phyloP scores from a whole-genome alignment of 2,329 filamentous ascomycete genomes.

The Lachnellula occidentalis region DNA sequence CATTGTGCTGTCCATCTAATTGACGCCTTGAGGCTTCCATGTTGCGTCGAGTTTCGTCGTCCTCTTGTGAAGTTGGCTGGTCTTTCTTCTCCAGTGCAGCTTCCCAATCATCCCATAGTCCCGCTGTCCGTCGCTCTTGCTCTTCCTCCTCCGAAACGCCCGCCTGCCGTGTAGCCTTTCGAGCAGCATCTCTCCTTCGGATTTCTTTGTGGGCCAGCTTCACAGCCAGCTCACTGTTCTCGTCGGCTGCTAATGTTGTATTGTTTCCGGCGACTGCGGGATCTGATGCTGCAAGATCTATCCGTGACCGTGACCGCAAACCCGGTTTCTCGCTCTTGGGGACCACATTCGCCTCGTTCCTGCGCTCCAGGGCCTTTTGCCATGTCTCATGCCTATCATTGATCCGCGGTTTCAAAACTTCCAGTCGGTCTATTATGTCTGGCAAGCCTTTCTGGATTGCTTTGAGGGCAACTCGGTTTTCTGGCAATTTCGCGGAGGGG shows the following conservation, averaged over 20 bases:
- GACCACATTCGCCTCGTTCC: constrained; percentile 23
- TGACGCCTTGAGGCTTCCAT: constrained; percentile 45
- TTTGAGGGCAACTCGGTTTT: constrained; percentile 48
- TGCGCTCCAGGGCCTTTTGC: constrained; percentile 44
- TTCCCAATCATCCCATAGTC: constrained; percentile 49
- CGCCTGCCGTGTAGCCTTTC: constrained; percentile 51
- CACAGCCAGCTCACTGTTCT: constrained; percentile 71
- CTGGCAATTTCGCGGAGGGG: constrained; percentile 64
- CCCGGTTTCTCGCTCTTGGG: constrained; percentile 6
- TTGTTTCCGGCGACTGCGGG: constrained; percentile 54
- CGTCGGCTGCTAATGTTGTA: constrained; percentile 61
- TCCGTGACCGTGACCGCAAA: constrained; percentile 6
- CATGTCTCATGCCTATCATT: constrained; percentile 66
- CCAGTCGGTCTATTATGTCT: constrained; percentile 53
- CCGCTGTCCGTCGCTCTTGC: constrained; percentile 47
- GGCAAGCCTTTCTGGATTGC: constrained; percentile 56
- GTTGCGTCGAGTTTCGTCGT: constrained; percentile 44
- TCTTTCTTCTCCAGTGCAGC: constrained; percentile 34
- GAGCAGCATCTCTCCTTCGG: constrained; percentile 56
- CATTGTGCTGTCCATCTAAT: constrained; percentile 31
- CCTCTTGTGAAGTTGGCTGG: constrained; percentile 23
- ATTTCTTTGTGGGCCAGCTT: constrained; percentile 70
- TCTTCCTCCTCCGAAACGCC: constrained; percentile 54
- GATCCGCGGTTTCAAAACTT: constrained; percentile 74
- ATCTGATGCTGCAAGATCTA: constrained; percentile 45